A percentile compares a stretch with the other conserved stretches of the same genome.
Conservation (phyloP, 768 basidiomycete species). For the Mycena crocata region DNA sequence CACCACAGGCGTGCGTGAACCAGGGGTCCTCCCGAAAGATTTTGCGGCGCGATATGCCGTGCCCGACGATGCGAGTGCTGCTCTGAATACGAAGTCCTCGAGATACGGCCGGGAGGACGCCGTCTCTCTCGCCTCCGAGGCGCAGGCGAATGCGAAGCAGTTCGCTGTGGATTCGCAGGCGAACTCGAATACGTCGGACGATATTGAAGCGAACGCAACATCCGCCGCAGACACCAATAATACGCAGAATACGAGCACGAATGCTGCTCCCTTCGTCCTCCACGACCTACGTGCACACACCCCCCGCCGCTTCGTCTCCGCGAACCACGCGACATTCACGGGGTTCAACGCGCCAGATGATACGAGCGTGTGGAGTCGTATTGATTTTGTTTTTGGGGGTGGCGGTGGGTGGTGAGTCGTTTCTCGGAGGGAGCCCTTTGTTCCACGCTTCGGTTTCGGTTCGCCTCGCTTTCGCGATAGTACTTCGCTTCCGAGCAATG, state of each 20-base stretch:
- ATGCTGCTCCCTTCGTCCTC: slow-evolving; percentile 57
- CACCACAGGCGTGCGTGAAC: slow-evolving; percentile 54
- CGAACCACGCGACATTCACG: slow-evolving; percentile 64
- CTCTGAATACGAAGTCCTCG: too few species aligned
- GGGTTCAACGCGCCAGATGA: slow-evolving; percentile 59
- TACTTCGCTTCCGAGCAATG: too few species aligned
- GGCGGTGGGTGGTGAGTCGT: slow-evolving; percentile 59
- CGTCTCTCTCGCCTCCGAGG: slow-evolving; percentile 11
- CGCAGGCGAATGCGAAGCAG: too few species aligned
- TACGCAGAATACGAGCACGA: too few species aligned
- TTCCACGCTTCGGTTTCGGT: background rate
- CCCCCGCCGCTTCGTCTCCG: slow-evolving; percentile 54
- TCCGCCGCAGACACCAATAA: too few species aligned
- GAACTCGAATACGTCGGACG: too few species aligned
- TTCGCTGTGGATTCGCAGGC: too few species aligned
- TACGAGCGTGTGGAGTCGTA: slow-evolving; percentile 50
- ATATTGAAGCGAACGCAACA: too few species aligned
- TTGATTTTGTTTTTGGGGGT: slow-evolving; percentile 65
- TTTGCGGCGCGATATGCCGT: slow-evolving; percentile 57
- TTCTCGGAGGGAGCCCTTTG: too few species aligned
- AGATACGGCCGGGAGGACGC: too few species aligned
- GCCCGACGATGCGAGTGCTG: slow-evolving; percentile 13
- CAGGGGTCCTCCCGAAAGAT: slow-evolving; percentile 54
- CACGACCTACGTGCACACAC: slow-evolving; percentile 56
- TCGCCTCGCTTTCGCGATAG: slow-evolving; percentile 1